Percentiles rank a stretch among this genome's conserved stretches.
Evolutionary conservation across 768 basidiomycete species (phyloP).

Genomic region (Pleurotus salmoneostramineus): DNA sequence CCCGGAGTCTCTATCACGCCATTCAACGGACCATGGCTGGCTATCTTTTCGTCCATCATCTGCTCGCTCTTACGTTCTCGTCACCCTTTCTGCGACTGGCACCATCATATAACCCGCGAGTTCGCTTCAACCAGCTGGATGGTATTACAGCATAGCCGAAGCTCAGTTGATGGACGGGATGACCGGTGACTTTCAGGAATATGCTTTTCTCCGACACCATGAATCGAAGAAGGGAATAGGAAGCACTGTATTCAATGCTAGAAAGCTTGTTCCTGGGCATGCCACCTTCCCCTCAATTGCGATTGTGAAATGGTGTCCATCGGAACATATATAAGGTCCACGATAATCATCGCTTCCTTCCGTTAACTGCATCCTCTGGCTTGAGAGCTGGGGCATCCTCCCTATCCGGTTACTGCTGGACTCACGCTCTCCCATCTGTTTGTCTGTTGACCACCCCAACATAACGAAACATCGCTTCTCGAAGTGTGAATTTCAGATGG

Average conservation of each 20-base stretch:
- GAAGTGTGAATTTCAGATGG: too few species aligned
- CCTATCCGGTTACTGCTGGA: background rate
- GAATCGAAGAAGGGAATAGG: background rate
- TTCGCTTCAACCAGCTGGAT: background rate
- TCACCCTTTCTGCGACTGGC: background rate
- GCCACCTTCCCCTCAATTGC: background rate
- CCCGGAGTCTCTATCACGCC: background rate
- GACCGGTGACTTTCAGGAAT: background rate
- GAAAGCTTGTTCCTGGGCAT: background rate
- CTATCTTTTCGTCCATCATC: conserved; percentile 2
- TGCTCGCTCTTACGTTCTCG: background rate
- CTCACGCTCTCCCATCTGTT: background rate
- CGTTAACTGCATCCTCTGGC: background rate
- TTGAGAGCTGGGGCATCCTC: background rate
- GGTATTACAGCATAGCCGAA: background rate
- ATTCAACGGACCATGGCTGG: conserved; percentile 3
- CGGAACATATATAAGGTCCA: background rate
- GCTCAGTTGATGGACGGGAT: background rate
- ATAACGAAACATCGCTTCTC: background rate
- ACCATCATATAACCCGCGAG: background rate
- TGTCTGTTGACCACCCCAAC: background rate
- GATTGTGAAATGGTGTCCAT: background rate
- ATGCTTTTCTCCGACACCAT: background rate
- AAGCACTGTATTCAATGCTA: background rate
- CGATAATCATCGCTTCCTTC: background rate